Evolutionary conservation across 495 filamentous ascomycete genomes (phyloP), one percentile per base, ranked within the genome.

Genomic region (Recurvomyces mirabilis): DNA sequence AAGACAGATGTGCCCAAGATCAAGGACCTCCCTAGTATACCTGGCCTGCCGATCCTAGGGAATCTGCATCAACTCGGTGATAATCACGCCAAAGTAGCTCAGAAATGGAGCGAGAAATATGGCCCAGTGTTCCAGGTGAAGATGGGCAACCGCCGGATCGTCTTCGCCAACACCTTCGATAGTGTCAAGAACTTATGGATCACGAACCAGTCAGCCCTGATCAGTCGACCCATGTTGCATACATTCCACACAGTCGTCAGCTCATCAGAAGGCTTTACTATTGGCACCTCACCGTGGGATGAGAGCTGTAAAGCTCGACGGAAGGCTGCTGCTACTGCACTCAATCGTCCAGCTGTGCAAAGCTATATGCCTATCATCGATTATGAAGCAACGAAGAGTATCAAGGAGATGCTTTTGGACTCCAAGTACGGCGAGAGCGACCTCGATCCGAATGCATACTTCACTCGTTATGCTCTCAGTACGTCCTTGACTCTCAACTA

Each of bases 281-380:
- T 85, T 47, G 81, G 81, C 5, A 83, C 81, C 0, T 80, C 75
- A 0, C 81, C 81, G 0, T 85, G 79, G 79, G 78, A 82, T 54
- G 79, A 82, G 41, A 78, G 73, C 31, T 82, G 78, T 65, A 85
- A 85, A 60, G 68, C 70, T 6, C 71, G 79, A 6, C 67, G 79
- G 35, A 83, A 83, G 64, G 77, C 78, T 0, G 79, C 81, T 0
- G 79, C 79, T 2, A 81, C 78, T 0, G 79, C 79, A 0, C 60
- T 85, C 9, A 85, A 85, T 60, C 65, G 73, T 14, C 74, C 78
- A 1, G 76, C 79, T 0, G 72, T 78, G 1, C 74, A 78, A 41
- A 73, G 71, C 0, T 85, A 65, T 55, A 81, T 81, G 76, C 81
- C 79, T 1, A 77, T 82, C 53, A 75, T 84, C 38, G 79, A 83